A percentile compares a stretch with the other conserved stretches of the same genome.
These are phyloP conservation scores for Blastobotrys chiropterorum DNA, from an alignment of 805 yeast genomes.

Conservation along the genomic window DNA sequence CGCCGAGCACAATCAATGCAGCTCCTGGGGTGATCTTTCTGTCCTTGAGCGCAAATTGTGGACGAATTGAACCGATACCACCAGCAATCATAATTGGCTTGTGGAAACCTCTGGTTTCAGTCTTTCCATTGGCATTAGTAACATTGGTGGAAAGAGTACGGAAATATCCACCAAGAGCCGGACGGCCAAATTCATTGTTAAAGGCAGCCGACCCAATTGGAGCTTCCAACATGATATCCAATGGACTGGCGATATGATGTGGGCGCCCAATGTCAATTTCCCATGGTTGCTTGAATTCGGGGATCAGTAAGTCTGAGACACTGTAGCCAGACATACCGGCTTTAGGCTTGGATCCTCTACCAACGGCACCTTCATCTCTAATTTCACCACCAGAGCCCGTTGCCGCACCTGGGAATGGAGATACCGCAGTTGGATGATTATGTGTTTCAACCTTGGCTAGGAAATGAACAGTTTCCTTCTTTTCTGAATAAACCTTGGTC, in stretches of 20 bases:
- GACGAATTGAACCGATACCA: slow-evolving; percentile 96
- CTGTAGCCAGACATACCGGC: slow-evolving; percentile 94
- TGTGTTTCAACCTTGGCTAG: slow-evolving; percentile 96
- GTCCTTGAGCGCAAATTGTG: slow-evolving; percentile 83
- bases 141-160: slow-evolving; percentile 87
- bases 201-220: slow-evolving; percentile 98
- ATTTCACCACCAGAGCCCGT: slow-evolving; percentile 99
- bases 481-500: slow-evolving; percentile 66
- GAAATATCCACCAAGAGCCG: slow-evolving; percentile 93
- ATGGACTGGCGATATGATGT: slow-evolving; percentile 81
- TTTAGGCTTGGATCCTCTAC: slow-evolving; percentile 95
- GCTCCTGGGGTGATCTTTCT: slow-evolving; percentile 88
- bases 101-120: slow-evolving; percentile 90
- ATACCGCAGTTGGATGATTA: slow-evolving; percentile 98
- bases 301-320: slow-evolving; percentile 85
- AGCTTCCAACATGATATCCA: slow-evolving; percentile 94
- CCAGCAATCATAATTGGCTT: slow-evolving; percentile 99
- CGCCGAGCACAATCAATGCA: slow-evolving; percentile 88
- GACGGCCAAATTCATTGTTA: slow-evolving; percentile 98
- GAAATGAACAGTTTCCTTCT: slow-evolving; percentile 76
- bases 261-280: slow-evolving; percentile 89
- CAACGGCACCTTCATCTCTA: slow-evolving; percentile 99
- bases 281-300: slow-evolving; percentile 89
- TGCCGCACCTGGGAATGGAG: slow-evolving; percentile 99
- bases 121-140: slow-evolving; percentile 50